A percentile compares a stretch with the other conserved stretches of the same genome.
Conservation (phyloP, 2,329 filamentous ascomycete species). For the Verticillium zaregamsianum region DNA sequence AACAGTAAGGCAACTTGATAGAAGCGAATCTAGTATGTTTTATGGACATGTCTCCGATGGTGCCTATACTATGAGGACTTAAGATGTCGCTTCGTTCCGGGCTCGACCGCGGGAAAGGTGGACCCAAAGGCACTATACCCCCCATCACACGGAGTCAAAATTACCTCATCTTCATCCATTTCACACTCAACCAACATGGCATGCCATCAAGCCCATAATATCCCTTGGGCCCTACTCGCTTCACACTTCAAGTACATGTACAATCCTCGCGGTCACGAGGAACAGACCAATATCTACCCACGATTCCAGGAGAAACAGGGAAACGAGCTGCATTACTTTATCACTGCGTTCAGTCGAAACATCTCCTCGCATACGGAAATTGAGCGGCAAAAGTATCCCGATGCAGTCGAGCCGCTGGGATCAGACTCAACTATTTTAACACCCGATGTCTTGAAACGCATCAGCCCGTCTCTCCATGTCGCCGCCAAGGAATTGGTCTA, state of each 20-base stretch:
- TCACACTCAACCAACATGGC: constrained; percentile 6
- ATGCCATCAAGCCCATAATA: constrained; percentile 11
- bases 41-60: too few species aligned
- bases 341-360: constrained; percentile 5
- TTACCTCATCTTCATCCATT: too few species aligned
- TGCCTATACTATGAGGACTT: too few species aligned
- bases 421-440: not conserved
- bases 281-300: constrained; percentile 8
- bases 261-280: not conserved
- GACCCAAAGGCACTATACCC: too few species aligned
- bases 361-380: not conserved
- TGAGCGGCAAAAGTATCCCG: not conserved
- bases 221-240: constrained; percentile 11
- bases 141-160: too few species aligned
- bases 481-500: too few species aligned
- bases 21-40: too few species aligned
- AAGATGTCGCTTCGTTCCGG: too few species aligned
- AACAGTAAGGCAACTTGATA: too few species aligned
- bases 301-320: constrained; percentile 6
- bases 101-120: too few species aligned
- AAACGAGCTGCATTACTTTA: constrained; percentile 11
- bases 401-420: not conserved
- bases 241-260: constrained; percentile 7
- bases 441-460: too few species aligned
- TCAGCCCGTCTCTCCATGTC: too few species aligned